A percentile compares a stretch with the other conserved stretches of the same genome.
Evolutionary conservation across 2,329 filamentous ascomycete species (phyloP).

Genomic region (Akanthomyces lecanii): DNA sequence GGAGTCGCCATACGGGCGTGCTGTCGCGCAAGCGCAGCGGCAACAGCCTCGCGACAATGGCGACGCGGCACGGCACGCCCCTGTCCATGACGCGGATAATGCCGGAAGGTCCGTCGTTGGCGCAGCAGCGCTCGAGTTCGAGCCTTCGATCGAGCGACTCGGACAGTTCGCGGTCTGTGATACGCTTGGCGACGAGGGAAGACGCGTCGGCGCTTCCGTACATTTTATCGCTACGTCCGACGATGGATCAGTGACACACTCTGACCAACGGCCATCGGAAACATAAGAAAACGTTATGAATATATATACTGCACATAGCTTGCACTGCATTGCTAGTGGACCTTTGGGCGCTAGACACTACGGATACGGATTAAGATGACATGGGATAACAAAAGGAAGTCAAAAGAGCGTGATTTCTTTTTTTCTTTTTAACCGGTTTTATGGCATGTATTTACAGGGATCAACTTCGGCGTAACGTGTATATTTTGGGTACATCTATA

Average conservation of each 20-base stretch:
- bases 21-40: conserved; percentile 35
- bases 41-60: conserved; percentile 38
- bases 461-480: not conserved
- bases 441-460: not conserved
- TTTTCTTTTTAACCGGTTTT: not conserved
- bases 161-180: conserved; percentile 40
- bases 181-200: conserved; percentile 41
- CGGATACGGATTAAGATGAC: not conserved
- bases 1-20: conserved; percentile 35
- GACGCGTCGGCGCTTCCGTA: conserved; percentile 33
- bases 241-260: conserved; percentile 22
- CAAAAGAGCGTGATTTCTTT: not conserved
- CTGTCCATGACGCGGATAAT: not conserved
- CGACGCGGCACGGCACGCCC: conserved; percentile 1
- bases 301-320: not conserved
- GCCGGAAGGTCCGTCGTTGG: conserved; percentile 39
- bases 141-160: conserved; percentile 38
- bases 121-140: conserved; percentile 35
- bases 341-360: not conserved
- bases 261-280: not conserved
- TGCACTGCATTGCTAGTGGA: not conserved
- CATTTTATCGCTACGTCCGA: conserved; percentile 33
- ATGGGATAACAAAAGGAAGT: not conserved
- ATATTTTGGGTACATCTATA: not conserved
- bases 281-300: not conserved